Evolutionary conservation across 75 land plant species (phyloP).

Genomic region (Cunninghamia lanceolata): DNA sequence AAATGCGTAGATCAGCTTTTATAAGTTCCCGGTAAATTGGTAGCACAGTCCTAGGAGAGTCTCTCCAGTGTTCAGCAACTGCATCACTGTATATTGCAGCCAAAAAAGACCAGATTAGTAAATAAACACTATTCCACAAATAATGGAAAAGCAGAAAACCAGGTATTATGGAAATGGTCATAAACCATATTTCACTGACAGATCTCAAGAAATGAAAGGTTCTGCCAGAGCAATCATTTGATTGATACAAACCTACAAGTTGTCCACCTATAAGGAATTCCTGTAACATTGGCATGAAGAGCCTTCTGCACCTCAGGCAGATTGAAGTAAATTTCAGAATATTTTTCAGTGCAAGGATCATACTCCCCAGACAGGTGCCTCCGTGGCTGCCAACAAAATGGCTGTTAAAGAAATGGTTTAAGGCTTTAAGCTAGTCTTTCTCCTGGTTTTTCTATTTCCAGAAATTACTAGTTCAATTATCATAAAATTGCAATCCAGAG

Average conservation of each 20-base stretch:
- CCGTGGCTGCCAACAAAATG: slow-evolving; percentile 19
- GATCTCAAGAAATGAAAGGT: background rate
- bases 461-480: background rate
- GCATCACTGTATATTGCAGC: slow-evolving; percentile 43
- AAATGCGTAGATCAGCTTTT: slow-evolving; percentile 70
- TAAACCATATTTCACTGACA: background rate
- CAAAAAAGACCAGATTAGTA: background rate
- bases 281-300: slow-evolving; percentile 87
- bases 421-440: background rate
- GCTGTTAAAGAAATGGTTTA: background rate
- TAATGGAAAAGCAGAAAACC: background rate
- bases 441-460: background rate
- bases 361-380: slow-evolving; percentile 54
- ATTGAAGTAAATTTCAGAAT: slow-evolving; percentile 76
- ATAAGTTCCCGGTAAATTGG: slow-evolving; percentile 85
- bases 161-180: background rate
- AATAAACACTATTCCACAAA: background rate
- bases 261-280: slow-evolving; percentile 65
- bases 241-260: slow-evolving; percentile 68
- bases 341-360: slow-evolving; percentile 79
- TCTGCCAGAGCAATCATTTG: background rate
- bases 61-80: slow-evolving; percentile 60
- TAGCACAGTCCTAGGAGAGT: slow-evolving; percentile 67
- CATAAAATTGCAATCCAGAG: background rate
- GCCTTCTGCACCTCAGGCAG: slow-evolving; percentile 90